Percentiles rank a stretch among this genome's conserved stretches.
These are phyloP conservation scores for Chlorella variabilis DNA, from an alignment of 163 green algal species.

Conservation along the genomic window DNA sequence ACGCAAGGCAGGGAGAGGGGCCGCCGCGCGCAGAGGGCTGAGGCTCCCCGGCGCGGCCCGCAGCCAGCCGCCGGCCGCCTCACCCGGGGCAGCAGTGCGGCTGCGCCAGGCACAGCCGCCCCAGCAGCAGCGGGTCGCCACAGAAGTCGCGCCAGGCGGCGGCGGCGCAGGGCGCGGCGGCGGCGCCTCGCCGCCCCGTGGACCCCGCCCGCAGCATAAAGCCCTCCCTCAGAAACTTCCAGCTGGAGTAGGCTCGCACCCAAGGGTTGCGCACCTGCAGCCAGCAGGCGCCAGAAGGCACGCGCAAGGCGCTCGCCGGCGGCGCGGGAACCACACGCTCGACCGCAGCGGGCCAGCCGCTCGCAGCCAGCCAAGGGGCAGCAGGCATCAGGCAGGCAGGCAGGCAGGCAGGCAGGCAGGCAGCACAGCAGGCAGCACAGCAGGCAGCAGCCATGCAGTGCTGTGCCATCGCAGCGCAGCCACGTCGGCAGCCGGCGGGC, in stretches of 20 bases:
- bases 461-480: too few species aligned
- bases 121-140: constrained; percentile 22
- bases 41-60: not conserved
- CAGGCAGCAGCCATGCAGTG: not conserved
- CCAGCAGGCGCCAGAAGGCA: not conserved
- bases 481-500: too few species aligned
- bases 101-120: constrained; percentile 7
- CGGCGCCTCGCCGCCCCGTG: not conserved
- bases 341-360: too few species aligned
- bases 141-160: constrained; percentile 16
- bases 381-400: too few species aligned
- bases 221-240: constrained; percentile 27
- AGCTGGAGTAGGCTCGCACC: constrained; percentile 21
- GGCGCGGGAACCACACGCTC: not conserved
- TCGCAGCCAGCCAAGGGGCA: too few species aligned
- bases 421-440: not conserved
- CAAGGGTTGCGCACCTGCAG: constrained; percentile 33
- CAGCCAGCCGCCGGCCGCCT: not conserved
- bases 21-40: not conserved
- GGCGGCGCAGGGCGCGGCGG: not conserved
- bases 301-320: not conserved
- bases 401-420: not conserved
- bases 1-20: too few species aligned
- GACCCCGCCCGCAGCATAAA: constrained; percentile 7
- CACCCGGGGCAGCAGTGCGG: constrained; percentile 30